A percentile compares a stretch with the other conserved stretches of the same genome.
These are phyloP conservation scores for Picea abies DNA, from an alignment of 83 land plant genomes.

Conservation along the genomic window DNA sequence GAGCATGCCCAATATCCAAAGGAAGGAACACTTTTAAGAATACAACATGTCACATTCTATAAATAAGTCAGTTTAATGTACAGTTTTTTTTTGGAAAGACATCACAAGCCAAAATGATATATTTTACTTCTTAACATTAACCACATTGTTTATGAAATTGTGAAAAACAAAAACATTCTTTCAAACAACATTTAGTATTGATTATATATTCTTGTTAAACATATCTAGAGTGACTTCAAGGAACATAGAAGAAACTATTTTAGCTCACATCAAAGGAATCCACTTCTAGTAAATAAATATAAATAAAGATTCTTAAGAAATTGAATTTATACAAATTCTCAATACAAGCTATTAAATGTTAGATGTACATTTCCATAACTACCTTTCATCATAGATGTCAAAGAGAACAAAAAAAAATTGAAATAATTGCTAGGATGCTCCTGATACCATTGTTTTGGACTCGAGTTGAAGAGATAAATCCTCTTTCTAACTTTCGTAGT, in stretches of 20 bases:
- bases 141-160: neutral
- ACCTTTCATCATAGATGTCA: no score
- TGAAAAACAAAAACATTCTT: no score
- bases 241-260: neutral
- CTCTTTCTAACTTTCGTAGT: no score
- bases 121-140: neutral
- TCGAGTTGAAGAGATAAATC: no score
- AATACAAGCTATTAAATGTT: no score
- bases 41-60: neutral
- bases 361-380: no score
- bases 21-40: neutral
- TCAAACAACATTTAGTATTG: neutral
- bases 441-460: no score
- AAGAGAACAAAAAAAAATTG: no score
- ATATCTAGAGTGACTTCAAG: neutral
- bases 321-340: slow-evolving; percentile 25
- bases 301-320: neutral
- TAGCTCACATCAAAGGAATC: neutral
- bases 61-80: neutral
- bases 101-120: neutral
- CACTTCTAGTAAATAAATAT: neutral
- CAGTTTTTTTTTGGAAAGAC: neutral
- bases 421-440: no score
- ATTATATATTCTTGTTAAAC: neutral
- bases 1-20: no score